phyloP scores from a whole-genome alignment of 2,329 filamentous ascomycete species.

The Pleomassaria siparia region DNA sequence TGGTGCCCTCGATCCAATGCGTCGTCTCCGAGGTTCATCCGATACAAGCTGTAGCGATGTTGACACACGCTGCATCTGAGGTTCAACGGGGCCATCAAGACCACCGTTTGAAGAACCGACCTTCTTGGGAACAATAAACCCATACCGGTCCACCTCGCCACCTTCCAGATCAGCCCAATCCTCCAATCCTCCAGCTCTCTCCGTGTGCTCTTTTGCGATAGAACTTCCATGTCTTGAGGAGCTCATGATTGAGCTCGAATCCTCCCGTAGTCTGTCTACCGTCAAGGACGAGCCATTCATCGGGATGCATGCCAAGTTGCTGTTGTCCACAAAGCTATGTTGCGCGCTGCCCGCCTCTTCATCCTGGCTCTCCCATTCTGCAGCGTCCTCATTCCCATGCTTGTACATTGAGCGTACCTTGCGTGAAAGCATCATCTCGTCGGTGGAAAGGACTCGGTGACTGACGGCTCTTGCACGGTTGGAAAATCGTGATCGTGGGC shows the following conservation, averaged over 20 bases:
- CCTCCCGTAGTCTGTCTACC: slow-evolving; percentile 29
- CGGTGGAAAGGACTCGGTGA: slow-evolving; percentile 59
- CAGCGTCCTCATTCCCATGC: slow-evolving; percentile 59
- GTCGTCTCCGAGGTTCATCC: slow-evolving; percentile 56
- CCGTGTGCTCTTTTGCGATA: slow-evolving; percentile 55
- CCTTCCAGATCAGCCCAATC: slow-evolving; percentile 64
- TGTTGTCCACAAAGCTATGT: slow-evolving; percentile 27
- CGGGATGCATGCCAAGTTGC: slow-evolving; percentile 22
- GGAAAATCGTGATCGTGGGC: slow-evolving; percentile 42
- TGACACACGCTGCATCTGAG: slow-evolving; percentile 58
- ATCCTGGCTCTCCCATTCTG: slow-evolving; percentile 42
- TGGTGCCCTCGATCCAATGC: slow-evolving; percentile 53
- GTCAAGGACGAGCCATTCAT: slow-evolving; percentile 32
- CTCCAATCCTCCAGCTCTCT: slow-evolving; percentile 64
- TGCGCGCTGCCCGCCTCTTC: slow-evolving; percentile 22
- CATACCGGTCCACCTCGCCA: slow-evolving; percentile 64
- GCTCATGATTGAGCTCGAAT: slow-evolving; percentile 30
- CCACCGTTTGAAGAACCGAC: slow-evolving; percentile 31
- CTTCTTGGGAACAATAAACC: slow-evolving; percentile 59
- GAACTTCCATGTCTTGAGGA: slow-evolving; percentile 27
- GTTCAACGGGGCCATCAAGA: slow-evolving; percentile 34
- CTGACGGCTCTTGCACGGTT: slow-evolving; percentile 35
- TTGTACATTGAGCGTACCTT: slow-evolving; percentile 67
- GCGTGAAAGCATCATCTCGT: slow-evolving; percentile 64
- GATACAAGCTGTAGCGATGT: slow-evolving; percentile 60